Evolutionary conservation across 768 basidiomycete species (phyloP).

Genomic region (Pleurotus sapidus): DNA sequence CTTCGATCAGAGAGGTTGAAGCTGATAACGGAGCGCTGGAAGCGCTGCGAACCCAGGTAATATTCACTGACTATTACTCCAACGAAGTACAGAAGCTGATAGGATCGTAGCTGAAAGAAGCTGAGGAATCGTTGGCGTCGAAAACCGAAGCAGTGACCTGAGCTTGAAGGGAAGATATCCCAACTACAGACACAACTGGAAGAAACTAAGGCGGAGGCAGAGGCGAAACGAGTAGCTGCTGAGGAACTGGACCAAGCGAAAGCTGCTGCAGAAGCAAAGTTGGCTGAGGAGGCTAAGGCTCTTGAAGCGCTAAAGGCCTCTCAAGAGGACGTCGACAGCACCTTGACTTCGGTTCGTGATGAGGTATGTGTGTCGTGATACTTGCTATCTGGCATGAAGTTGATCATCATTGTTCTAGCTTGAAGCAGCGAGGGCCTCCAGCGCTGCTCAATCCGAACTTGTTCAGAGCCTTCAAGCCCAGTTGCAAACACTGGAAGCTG

Average conservation of each 20-base stretch:
- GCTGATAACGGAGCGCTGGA: constrained; percentile 56
- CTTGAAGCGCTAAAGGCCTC: constrained; percentile 34
- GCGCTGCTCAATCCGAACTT: constrained; percentile 38
- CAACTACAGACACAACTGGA: constrained; percentile 50
- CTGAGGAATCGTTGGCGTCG: constrained; percentile 46
- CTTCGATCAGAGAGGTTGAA: constrained; percentile 71
- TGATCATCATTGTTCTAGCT: constrained; percentile 37
- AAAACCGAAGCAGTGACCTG: constrained; percentile 48
- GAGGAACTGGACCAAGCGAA: constrained; percentile 50
- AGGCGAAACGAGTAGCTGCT: constrained; percentile 40
- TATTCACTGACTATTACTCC: neutral
- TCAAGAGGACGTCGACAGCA: constrained; percentile 26
- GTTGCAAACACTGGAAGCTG: constrained; percentile 46
- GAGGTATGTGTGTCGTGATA: constrained; percentile 41
- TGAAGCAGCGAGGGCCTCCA: constrained; percentile 39
- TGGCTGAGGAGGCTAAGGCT: constrained; percentile 38
- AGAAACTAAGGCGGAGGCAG: constrained; percentile 40
- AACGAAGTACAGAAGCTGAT: constrained; percentile 1
- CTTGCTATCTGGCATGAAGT: neutral
- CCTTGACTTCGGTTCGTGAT: constrained; percentile 39
- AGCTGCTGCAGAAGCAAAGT: constrained; percentile 42
- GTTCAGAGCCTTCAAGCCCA: constrained; percentile 49
- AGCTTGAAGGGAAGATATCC: constrained; percentile 52
- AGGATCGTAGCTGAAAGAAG: constrained; percentile 52
- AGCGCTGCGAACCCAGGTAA: constrained; percentile 61